Conservation (phyloP, 1,284 basidiomycete species). For the Schizophyllum commune region DNA sequence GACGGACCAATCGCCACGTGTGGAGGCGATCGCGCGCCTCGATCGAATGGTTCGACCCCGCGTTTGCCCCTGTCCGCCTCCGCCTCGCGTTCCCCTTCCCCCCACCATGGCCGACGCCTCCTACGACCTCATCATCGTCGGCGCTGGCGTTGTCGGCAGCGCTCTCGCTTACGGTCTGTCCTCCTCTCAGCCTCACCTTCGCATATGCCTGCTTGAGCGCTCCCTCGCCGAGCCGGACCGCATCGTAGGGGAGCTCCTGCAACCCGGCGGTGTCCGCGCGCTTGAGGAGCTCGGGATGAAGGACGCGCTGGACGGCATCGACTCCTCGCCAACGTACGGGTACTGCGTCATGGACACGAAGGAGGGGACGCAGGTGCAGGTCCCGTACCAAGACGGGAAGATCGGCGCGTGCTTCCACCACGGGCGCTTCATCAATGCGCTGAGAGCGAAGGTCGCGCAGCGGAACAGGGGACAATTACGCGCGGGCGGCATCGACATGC, state of each 20-base stretch:
- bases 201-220: conserved; percentile 80
- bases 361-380: conserved; percentile 61
- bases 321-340: conserved; percentile 78
- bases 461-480: conserved; percentile 35
- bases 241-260: conserved; percentile 95
- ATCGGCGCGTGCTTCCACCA: conserved; percentile 81
- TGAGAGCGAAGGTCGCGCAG: conserved; percentile 39
- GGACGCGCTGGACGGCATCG: conserved; percentile 75
- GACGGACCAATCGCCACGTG: no score
- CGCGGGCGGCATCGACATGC: conserved; percentile 55
- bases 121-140: conserved; percentile 85
- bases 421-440: conserved; percentile 79
- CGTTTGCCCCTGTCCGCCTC: no score
- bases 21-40: no score
- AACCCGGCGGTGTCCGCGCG: conserved; percentile 86
- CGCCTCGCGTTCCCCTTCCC: no score
- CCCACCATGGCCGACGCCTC: no score
- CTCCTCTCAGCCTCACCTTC: conserved; percentile 42
- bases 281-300: conserved; percentile 75
- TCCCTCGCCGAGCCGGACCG: conserved; percentile 91
- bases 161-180: conserved; percentile 70
- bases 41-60: no score
- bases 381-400: conserved; percentile 77
- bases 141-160: conserved; percentile 83
- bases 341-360: conserved; percentile 66